A percentile compares a stretch with the other conserved stretches of the same genome.
Conservation (phyloP, 2,329 filamentous ascomycete species). For the Fusarium verticillioides region DNA sequence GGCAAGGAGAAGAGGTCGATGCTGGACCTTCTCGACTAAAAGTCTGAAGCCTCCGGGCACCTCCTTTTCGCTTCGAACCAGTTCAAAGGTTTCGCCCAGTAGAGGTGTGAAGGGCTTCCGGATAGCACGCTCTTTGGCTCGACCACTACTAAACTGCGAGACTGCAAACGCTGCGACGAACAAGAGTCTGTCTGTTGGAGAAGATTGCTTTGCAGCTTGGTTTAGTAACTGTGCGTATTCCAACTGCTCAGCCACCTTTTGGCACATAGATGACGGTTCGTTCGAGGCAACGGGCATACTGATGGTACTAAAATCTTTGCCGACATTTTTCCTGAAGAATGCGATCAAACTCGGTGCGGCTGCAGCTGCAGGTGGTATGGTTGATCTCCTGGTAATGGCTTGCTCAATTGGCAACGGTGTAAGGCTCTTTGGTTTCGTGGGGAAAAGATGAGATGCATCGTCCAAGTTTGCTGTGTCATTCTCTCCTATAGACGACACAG, state of each 20-base stretch:
- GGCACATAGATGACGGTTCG: constrained; percentile 88
- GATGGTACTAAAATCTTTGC: constrained; percentile 95
- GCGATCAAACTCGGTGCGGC: constrained; percentile 91
- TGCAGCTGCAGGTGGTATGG: constrained; percentile 78
- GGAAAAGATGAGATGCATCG: constrained; percentile 74
- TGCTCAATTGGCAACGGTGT: constrained; percentile 79
- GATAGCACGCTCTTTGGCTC: constrained; percentile 89
- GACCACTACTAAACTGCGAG: constrained; percentile 82
- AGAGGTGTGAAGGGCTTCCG: constrained; percentile 98
- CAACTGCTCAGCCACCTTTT: constrained; percentile 88
- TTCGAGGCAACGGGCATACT: constrained; percentile 98
- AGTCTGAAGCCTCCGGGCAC: constrained; percentile 81
- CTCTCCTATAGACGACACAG: constrained; percentile 68
- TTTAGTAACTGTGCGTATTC: constrained; percentile 92
- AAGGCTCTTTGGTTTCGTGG: constrained; percentile 79
- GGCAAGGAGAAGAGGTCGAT: constrained; percentile 90
- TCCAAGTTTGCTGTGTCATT: constrained; percentile 69
- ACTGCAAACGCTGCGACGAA: constrained; percentile 92
- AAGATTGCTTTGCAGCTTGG: constrained; percentile 71
- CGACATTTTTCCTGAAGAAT: constrained; percentile 96
- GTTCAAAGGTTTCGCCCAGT: constrained; percentile 93
- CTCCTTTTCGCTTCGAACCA: constrained; percentile 84
- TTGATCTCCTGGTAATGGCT: constrained; percentile 72
- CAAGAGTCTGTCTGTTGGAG: constrained; percentile 76
- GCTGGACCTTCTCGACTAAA: constrained; percentile 93